Conservation (phyloP, 2,329 filamentous ascomycete genomes). For the Calonectria crousiana region DNA sequence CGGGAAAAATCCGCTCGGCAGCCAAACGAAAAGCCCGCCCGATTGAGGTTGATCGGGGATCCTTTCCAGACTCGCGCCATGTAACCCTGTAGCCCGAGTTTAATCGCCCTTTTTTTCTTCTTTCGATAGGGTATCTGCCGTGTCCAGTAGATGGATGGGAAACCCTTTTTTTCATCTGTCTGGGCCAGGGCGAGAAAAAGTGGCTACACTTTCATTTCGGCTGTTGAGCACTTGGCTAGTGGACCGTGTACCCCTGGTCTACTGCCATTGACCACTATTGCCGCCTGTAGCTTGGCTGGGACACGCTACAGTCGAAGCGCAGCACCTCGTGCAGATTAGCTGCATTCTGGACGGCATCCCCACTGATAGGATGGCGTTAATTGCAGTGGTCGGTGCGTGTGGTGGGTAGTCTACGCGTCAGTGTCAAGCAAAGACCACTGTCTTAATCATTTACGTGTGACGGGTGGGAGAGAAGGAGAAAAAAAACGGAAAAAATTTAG, state of each 20-base stretch:
- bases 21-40: neutral
- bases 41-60: slow-evolving; percentile 15
- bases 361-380: slow-evolving; percentile 15
- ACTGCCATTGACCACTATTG: neutral
- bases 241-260: slow-evolving; percentile 2
- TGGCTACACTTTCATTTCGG: slow-evolving; percentile 37
- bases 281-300: neutral
- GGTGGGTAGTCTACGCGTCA: slow-evolving; percentile 21
- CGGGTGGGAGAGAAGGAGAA: neutral
- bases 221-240: slow-evolving; percentile 29
- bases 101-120: slow-evolving; percentile 2
- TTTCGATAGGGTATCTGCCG: neutral
- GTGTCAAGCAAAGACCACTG: neutral
- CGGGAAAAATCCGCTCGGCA: neutral
- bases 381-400: neutral
- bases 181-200: neutral
- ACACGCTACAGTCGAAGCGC: neutral
- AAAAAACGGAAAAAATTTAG: neutral
- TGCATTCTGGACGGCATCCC: slow-evolving; percentile 3
- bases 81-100: slow-evolving; percentile 25
- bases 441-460: slow-evolving; percentile 3
- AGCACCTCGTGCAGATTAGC: neutral
- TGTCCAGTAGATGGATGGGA: slow-evolving; percentile 12
- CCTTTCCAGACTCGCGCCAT: slow-evolving; percentile 18
- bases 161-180: neutral